phyloP scores from a whole-genome alignment of 371 early-diverging fungal species.

The Saksenaea oblongispora region DNA sequence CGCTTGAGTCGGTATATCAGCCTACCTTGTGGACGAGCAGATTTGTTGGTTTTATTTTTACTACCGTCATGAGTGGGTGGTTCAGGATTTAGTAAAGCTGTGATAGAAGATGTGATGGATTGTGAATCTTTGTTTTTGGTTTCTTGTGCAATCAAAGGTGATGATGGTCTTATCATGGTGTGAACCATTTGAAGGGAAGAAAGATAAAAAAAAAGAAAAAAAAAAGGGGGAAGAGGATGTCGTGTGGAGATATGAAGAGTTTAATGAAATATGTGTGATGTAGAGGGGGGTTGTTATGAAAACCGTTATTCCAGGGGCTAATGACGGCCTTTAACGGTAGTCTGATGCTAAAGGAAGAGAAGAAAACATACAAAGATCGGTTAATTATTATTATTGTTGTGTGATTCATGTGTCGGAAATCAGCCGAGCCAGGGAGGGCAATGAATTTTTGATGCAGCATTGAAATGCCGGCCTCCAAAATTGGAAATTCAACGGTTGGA shows the following conservation, averaged over 20 bases:
- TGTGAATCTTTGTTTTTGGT: not conserved
- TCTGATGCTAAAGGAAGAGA: conserved; percentile 2
- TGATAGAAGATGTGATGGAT: conserved; percentile 12
- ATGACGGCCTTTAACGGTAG: not conserved
- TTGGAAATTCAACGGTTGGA: conserved; percentile 1
- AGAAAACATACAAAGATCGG: conserved; percentile 1
- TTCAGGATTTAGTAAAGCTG: conserved; percentile 16
- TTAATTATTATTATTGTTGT: conserved; percentile 1
- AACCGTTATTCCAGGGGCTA: conserved; percentile 2
- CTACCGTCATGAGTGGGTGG: conserved; percentile 4
- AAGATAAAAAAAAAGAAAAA: not conserved
- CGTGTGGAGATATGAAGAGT: conserved; percentile 1
- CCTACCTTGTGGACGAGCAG: not conserved
- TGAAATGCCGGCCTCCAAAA: not conserved
- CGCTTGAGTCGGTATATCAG: not conserved
- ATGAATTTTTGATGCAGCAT: conserved; percentile 5
- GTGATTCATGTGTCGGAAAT: conserved; percentile 2
- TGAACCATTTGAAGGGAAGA: not conserved
- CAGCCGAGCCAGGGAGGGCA: conserved; percentile 2
- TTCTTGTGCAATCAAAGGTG: not conserved
- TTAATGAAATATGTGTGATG: conserved; percentile 6
- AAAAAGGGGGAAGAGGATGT: not conserved
- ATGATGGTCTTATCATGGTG: not conserved
- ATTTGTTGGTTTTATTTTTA: conserved; percentile 4
- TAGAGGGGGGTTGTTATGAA: conserved; percentile 1